Evolutionary conservation across 345 rosid species (phyloP).

Genomic region (Eucalyptus sideroxylon): DNA sequence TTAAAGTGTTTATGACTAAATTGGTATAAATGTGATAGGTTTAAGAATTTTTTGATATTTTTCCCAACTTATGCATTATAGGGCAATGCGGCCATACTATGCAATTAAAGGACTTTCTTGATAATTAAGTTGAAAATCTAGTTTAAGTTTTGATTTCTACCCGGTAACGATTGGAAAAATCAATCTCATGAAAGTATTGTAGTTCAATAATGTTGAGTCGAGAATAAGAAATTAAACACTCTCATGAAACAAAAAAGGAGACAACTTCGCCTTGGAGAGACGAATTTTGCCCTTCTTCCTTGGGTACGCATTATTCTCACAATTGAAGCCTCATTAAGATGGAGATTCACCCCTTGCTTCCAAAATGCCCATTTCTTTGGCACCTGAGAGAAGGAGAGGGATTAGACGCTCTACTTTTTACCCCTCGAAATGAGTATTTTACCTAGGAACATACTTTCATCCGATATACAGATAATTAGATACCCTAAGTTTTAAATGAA

Average conservation of each 20-base stretch:
- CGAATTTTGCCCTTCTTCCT: background rate
- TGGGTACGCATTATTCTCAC: background rate
- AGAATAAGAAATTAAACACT: background rate
- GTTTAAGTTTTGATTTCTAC: background rate
- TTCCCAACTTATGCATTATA: background rate
- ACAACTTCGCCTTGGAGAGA: background rate
- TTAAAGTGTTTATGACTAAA: no score
- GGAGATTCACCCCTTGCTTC: background rate
- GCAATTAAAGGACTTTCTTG: background rate
- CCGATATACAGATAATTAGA: background rate
- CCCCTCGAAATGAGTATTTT: background rate
- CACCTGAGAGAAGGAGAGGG: background rate
- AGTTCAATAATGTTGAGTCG: background rate
- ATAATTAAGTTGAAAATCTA: background rate
- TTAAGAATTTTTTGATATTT: no score
- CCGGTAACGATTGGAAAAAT: background rate
- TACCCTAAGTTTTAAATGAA: background rate
- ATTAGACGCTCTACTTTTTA: background rate
- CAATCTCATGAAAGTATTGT: background rate
- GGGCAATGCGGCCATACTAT: fast-evolving
- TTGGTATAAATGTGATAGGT: no score
- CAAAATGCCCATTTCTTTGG: background rate
- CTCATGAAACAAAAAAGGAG: background rate
- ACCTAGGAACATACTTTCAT: background rate
- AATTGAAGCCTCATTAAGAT: background rate